Conservation (phyloP, 169 alveolate genomes). For the Eimeria mitis region DNA sequence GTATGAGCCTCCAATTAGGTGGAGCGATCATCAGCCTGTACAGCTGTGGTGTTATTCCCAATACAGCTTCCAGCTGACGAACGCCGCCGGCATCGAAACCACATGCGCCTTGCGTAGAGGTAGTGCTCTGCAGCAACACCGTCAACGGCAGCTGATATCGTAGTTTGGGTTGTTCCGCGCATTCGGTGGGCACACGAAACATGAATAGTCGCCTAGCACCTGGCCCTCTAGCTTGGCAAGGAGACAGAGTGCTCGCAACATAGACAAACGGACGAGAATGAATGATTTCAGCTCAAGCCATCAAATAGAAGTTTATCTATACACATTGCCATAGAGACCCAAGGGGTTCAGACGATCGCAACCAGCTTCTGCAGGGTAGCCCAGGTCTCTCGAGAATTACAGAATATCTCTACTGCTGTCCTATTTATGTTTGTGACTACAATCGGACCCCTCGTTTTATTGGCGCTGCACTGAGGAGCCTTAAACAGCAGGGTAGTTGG, state of each 20-base stretch:
- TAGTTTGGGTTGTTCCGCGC: not conserved
- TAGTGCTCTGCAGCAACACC: not conserved
- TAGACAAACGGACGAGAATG: not conserved
- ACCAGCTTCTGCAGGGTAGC: too few species aligned
- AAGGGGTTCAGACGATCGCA: too few species aligned
- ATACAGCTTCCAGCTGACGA: not conserved
- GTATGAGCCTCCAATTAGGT: not conserved
- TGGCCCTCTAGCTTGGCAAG: not conserved
- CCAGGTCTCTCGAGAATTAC: too few species aligned
- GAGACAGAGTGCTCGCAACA: not conserved
- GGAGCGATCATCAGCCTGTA: not conserved
- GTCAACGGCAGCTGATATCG: not conserved
- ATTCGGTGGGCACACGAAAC: not conserved
- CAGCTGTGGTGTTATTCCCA: not conserved
- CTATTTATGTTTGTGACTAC: too few species aligned
- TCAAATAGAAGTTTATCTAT: not conserved
- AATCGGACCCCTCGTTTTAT: too few species aligned
- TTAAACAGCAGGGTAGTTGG: too few species aligned
- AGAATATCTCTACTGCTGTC: too few species aligned
- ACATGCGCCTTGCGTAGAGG: not conserved
- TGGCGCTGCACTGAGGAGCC: too few species aligned
- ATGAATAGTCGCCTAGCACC: not conserved
- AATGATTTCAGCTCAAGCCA: not conserved
- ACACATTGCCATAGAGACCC: too few species aligned
- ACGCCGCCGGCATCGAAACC: not conserved